phyloP scores from a whole-genome alignment of 1,139 yeast species.

The Scheffersomyces titani region DNA sequence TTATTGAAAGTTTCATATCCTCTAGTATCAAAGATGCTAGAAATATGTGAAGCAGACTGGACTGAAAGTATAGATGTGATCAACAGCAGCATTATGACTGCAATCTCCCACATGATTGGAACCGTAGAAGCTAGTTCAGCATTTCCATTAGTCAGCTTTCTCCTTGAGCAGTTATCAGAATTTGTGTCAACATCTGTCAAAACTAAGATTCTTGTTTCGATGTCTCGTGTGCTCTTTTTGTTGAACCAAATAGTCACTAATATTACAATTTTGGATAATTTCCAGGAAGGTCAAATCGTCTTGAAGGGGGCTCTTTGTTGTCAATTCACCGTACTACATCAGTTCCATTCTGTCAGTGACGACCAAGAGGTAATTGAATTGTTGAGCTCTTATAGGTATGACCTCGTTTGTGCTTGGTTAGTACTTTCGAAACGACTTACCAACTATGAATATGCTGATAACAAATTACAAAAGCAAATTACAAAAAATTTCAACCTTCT shows the following conservation, averaged over 20 bases:
- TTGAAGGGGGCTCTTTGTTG: constrained; percentile 12
- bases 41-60: constrained; percentile 4
- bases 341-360: constrained; percentile 12
- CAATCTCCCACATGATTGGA: constrained; percentile 20
- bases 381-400: constrained; percentile 32
- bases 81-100: constrained; percentile 21
- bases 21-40: constrained; percentile 13
- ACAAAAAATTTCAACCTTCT: not conserved
- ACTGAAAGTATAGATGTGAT: constrained; percentile 19
- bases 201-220: constrained; percentile 23
- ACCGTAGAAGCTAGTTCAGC: constrained; percentile 9
- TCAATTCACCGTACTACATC: constrained; percentile 10
- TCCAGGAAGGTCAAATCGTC: constrained; percentile 13
- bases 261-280: constrained; percentile 24
- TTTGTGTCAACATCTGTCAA: constrained; percentile 15
- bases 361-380: constrained; percentile 17
- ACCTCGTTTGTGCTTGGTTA: constrained; percentile 32
- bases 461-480: constrained; percentile 3
- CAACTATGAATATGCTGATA: constrained; percentile 1
- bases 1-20: constrained; percentile 29
- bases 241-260: constrained; percentile 33
- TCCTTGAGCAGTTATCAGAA: constrained; percentile 15
- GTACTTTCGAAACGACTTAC: constrained; percentile 15
- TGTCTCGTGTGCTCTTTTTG: constrained; percentile 29
- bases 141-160: constrained; percentile 9